Percentiles rank a stretch among this genome's conserved stretches.
These are phyloP conservation scores for Tricholoma bakamatsutake DNA, from an alignment of 768 basidiomycete genomes.

Conservation along the genomic window DNA sequence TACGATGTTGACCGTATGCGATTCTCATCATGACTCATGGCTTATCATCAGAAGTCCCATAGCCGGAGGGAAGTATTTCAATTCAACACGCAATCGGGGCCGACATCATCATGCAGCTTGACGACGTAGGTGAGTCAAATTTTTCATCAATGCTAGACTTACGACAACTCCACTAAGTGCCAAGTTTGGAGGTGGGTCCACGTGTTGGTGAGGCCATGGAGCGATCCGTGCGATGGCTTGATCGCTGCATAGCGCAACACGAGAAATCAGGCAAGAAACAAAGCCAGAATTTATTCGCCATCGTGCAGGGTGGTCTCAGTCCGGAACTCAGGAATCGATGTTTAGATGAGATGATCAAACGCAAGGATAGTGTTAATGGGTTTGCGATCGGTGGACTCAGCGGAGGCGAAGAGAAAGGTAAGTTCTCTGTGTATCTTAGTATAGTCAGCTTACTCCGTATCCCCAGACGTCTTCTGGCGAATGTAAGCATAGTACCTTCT, in stretches of 20 bases:
- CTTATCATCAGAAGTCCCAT: constrained; percentile 4
- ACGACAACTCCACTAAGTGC: constrained; percentile 38
- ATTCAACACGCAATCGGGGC: constrained; percentile 89
- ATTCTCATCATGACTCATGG: not conserved
- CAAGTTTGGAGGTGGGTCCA: constrained; percentile 73
- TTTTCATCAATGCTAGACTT: not conserved
- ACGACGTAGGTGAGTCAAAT: constrained; percentile 71
- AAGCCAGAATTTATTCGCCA: constrained; percentile 84
- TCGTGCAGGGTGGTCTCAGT: constrained; percentile 85
- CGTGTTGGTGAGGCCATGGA: constrained; percentile 87
- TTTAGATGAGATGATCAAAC: constrained; percentile 73
- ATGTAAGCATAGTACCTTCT: constrained; percentile 43
- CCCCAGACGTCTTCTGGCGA: constrained; percentile 74
- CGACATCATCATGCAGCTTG: constrained; percentile 94
- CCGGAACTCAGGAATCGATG: constrained; percentile 66
- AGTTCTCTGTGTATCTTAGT: not conserved
- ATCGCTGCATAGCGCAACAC: constrained; percentile 79
- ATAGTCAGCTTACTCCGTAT: not conserved
- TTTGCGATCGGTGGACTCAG: constrained; percentile 90
- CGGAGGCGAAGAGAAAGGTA: constrained; percentile 90
- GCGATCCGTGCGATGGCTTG: constrained; percentile 85
- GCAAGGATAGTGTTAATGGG: constrained; percentile 74
- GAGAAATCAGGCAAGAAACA: constrained; percentile 56
- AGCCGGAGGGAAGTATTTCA: constrained; percentile 90
- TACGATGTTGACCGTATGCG: constrained; percentile 76